These are phyloP conservation scores for Erythrophleum fordii DNA, from an alignment of 306 rosid species.

Conservation along the genomic window DNA sequence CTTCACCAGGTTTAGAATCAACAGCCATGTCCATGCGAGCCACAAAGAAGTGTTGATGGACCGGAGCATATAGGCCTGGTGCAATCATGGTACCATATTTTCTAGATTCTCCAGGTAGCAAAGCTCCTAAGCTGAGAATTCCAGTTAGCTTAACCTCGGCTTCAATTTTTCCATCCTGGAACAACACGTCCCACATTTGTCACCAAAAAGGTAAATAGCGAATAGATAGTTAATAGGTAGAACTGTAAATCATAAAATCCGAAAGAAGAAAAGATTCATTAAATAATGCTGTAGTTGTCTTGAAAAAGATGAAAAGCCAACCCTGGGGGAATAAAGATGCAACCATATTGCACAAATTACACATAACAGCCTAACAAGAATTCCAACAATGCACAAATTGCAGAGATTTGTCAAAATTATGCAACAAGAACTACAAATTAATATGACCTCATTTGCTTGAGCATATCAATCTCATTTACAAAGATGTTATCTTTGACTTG, in stretches of 20 bases:
- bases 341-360: background rate
- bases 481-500: conserved; percentile 45
- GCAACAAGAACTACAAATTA: background rate
- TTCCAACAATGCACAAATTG: background rate
- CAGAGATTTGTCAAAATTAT: background rate
- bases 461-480: background rate
- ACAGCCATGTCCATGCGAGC: conserved; percentile 94
- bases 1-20: conserved; percentile 87
- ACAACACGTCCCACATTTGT: conserved; percentile 27
- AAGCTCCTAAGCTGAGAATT: conserved; percentile 83
- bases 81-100: conserved; percentile 87
- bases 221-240: background rate
- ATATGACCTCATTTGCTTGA: background rate
- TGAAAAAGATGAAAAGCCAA: background rate
- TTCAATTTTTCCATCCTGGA: conserved; percentile 87
- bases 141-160: conserved; percentile 87
- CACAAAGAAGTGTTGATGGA: conserved; percentile 87
- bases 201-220: conserved; percentile 9
- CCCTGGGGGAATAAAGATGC: background rate
- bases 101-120: conserved; percentile 78
- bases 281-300: conserved; percentile 11
- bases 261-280: background rate
- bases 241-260: background rate
- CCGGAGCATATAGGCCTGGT: conserved; percentile 84
- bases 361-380: background rate